These are phyloP conservation scores for Globisporangium solare DNA, from an alignment of 352 stramenopile species.

Conservation along the genomic window DNA sequence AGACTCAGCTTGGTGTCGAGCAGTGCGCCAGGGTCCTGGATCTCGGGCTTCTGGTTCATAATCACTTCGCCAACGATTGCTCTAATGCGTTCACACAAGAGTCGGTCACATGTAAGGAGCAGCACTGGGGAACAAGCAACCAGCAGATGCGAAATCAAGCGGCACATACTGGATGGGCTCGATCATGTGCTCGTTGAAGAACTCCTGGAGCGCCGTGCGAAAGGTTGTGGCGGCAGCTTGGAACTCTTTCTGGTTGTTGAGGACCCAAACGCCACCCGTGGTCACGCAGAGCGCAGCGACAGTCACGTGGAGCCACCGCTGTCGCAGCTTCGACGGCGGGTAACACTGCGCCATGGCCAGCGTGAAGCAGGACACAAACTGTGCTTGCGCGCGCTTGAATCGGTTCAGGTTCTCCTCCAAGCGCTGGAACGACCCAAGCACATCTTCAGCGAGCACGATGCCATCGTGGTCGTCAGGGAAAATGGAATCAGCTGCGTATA, in stretches of 20 bases:
- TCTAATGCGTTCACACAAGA: constrained; percentile 18
- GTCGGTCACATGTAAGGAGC: background rate
- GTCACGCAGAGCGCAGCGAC: constrained; percentile 48
- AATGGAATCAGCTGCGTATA: constrained; percentile 6
- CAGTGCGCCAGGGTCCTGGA: constrained; percentile 72
- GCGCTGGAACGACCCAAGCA: constrained; percentile 36
- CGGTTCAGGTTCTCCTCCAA: constrained; percentile 47
- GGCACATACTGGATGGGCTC: constrained; percentile 52
- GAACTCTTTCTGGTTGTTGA: constrained; percentile 69
- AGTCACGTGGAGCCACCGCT: constrained; percentile 68
- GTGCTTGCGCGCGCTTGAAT: constrained; percentile 34
- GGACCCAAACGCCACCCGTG: constrained; percentile 52
- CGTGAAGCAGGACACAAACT: constrained; percentile 52
- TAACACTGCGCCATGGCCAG: constrained; percentile 51
- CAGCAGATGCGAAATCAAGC: background rate
- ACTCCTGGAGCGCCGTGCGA: constrained; percentile 47
- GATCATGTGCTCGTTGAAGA: constrained; percentile 76
- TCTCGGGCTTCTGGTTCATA: constrained; percentile 82
- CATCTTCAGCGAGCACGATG: constrained; percentile 21
- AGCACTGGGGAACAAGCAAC: background rate
- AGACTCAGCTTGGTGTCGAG: constrained; percentile 79
- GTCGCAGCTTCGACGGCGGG: constrained; percentile 63
- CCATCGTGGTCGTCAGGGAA: constrained; percentile 7
- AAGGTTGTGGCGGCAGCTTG: constrained; percentile 35
- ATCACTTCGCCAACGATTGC: constrained; percentile 76